phyloP scores from a whole-genome alignment of 1,284 basidiomycete genomes.

The Ceratobasidium sp. region DNA sequence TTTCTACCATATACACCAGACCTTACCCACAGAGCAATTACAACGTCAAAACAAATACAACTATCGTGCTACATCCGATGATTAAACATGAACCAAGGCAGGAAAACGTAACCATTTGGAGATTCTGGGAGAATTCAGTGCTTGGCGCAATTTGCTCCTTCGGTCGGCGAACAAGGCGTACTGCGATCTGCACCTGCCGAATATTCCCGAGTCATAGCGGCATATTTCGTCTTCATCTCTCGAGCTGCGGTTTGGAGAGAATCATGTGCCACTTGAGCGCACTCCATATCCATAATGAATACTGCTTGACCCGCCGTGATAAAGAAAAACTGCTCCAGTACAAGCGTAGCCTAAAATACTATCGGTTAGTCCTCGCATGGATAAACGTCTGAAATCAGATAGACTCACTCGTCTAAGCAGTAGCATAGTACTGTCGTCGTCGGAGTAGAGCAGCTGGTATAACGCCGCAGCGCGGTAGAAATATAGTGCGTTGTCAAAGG shows the following conservation, averaged over 20 bases:
- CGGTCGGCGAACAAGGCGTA: too few relatives aligned
- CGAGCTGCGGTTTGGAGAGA: neutral
- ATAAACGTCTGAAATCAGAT: neutral
- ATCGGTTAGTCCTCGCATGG: neutral
- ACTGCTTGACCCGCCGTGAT: neutral
- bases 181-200: neutral
- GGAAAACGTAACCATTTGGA: too few relatives aligned
- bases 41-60: too few relatives aligned
- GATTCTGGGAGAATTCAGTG: too few relatives aligned
- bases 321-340: slow-evolving; percentile 24
- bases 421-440: neutral
- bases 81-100: too few relatives aligned
- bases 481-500: neutral
- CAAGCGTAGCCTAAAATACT: neutral
- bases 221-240: neutral
- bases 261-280: neutral
- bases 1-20: too few relatives aligned
- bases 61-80: too few relatives aligned
- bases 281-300: neutral
- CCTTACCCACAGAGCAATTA: too few relatives aligned
- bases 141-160: too few relatives aligned
- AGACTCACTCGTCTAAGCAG: slow-evolving; percentile 15
- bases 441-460: slow-evolving; percentile 1
- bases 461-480: slow-evolving; percentile 18
- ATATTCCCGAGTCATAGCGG: neutral